Base-by-base conservation (phyloP, 352 stramenopile species). In the Phytophthora foliorum region DNA sequence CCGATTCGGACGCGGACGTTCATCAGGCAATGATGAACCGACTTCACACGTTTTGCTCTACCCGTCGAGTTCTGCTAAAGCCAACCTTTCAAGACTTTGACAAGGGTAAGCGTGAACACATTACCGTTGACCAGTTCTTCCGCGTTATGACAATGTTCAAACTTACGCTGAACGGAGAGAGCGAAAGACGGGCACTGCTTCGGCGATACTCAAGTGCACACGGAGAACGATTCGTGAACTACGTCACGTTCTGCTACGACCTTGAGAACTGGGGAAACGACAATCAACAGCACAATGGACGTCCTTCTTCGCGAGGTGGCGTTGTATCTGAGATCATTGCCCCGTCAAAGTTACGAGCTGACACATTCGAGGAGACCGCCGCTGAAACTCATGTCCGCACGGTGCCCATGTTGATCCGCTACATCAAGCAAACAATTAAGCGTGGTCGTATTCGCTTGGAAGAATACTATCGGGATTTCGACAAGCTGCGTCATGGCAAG, bases 21-120 rank as follows among this genome's bases (percentile, higher is more conserved):
- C 86, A 87, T 31, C 66, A 79, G 9, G 60, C 42, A 6, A 77
- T 91, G 67, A 91, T 96, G 80, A 74, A 84, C 21, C 83, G 88
- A 0, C 72, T 96, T 31, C 81, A 78, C 41, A 75, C 58, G 3
- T 90, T 81, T 52, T 91, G 82, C 29, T 61, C 67, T 0, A 91
- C 88, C 13, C 74, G 85, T 2, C 78, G 88, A 52, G 64, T 96
- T 44, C 64, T 94, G 1, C 59, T 96, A 31, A 96, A 96, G 69
- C 86, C 88, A 8, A 78, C 79, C 0, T 96, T 96, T 59, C 84
- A 93, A 61, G 88, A 94, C 48, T 94, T 95, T 71, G 88, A 94
- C 63, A 87, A 88, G 25, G 82, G 82, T 0, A 78, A 74, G 29
- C 85, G 84, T 29, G 88, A 95, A 42, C 84, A 92, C 38, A 87